Evolutionary conservation across 1,139 yeast species (phyloP).

Genomic region (Candida sp.): DNA sequence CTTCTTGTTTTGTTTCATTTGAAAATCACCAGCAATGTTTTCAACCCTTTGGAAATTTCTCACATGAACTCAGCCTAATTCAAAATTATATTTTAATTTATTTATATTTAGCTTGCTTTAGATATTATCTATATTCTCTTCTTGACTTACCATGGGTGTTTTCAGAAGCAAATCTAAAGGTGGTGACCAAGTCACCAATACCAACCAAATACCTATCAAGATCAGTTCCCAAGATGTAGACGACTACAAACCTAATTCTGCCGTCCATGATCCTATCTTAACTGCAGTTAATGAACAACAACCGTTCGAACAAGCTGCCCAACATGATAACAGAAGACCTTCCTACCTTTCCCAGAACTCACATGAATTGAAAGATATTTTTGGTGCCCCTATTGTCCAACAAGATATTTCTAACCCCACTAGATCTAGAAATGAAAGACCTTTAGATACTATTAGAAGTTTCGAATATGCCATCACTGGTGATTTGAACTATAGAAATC

Average conservation of each 20-base stretch:
- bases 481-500: constrained; percentile 71
- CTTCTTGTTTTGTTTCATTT: too few species aligned
- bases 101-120: background rate
- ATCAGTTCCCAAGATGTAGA: constrained; percentile 25
- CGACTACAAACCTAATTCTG: constrained; percentile 48
- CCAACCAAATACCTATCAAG: constrained; percentile 27
- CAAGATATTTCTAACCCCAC: constrained; percentile 94
- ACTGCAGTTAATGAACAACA: constrained; percentile 93
- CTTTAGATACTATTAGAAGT: constrained; percentile 88
- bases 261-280: constrained; percentile 84
- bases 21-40: background rate
- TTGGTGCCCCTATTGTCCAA: constrained; percentile 70
- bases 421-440: constrained; percentile 88
- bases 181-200: background rate
- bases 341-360: constrained; percentile 38
- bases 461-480: constrained; percentile 95
- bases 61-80: background rate
- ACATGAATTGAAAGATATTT: constrained; percentile 66
- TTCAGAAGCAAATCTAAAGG: constrained; percentile 32
- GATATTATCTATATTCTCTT: too few species aligned
- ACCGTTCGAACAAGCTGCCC: constrained; percentile 84
- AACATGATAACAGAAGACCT: constrained; percentile 34
- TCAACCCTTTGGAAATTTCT: too few species aligned
- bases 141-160: constrained; percentile 34
- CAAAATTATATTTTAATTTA: background rate